Percentiles rank a stretch among this genome's conserved stretches.
Conservation (phyloP, 2,329 filamentous ascomycete genomes). For the Alternaria sp. region DNA sequence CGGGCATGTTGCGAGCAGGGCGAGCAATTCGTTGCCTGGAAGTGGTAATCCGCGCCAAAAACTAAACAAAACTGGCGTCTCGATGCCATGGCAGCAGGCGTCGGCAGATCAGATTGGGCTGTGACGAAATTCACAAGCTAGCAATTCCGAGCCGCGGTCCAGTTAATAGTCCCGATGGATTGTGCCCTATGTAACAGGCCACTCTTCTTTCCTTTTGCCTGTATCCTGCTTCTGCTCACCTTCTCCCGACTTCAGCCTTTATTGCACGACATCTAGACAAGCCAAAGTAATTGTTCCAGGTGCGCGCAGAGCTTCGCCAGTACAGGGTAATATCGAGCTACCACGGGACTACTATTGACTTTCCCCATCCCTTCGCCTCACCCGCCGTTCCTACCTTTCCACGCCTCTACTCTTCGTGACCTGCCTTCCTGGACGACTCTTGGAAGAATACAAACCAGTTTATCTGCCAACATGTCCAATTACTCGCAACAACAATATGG, state of each 20-base stretch:
- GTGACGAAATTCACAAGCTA: slow-evolving; percentile 32
- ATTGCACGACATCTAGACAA: slow-evolving; percentile 12
- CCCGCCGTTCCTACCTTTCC: slow-evolving; percentile 7
- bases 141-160: slow-evolving; percentile 32
- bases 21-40: slow-evolving; percentile 11
- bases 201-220: slow-evolving; percentile 15
- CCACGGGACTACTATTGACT: slow-evolving; percentile 27
- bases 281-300: slow-evolving; percentile 21
- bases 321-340: slow-evolving; percentile 34
- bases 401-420: slow-evolving; percentile 4
- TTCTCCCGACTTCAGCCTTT: slow-evolving; percentile 22
- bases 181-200: slow-evolving; percentile 14
- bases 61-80: slow-evolving; percentile 20
- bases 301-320: slow-evolving; percentile 22
- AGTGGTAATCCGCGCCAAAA: slow-evolving; percentile 10
- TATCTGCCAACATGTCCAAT: slow-evolving; percentile 31
- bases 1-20: slow-evolving; percentile 34
- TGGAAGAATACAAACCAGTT: neutral
- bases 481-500: slow-evolving; percentile 31
- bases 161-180: slow-evolving; percentile 17
- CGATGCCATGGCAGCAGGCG: slow-evolving; percentile 26
- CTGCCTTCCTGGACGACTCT: neutral
- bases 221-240: slow-evolving; percentile 10
- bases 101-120: slow-evolving; percentile 30
- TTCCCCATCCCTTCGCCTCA: slow-evolving; percentile 28